These are phyloP conservation scores for Rhizopogon vinicolor DNA, from an alignment of 768 basidiomycete species.

Conservation along the genomic window DNA sequence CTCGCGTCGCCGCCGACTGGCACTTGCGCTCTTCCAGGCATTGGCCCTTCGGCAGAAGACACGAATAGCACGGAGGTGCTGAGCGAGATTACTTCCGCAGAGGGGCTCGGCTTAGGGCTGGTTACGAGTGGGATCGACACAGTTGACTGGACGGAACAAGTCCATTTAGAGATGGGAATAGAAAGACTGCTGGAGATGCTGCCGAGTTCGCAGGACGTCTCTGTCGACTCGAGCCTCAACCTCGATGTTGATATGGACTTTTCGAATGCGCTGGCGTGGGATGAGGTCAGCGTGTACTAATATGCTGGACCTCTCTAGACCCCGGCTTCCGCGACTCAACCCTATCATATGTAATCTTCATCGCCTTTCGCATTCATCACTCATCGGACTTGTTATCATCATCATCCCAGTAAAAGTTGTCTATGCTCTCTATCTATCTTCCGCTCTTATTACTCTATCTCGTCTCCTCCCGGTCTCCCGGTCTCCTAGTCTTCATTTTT, in stretches of 20 bases:
- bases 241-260: slow-evolving; percentile 24
- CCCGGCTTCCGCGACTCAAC: slow-evolving; percentile 3
- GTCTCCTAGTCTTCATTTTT: neutral
- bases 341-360: slow-evolving; percentile 4
- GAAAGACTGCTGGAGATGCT: slow-evolving; percentile 56
- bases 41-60: slow-evolving; percentile 29
- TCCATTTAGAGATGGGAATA: slow-evolving; percentile 48
- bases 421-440: slow-evolving; percentile 17
- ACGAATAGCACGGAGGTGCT: slow-evolving; percentile 19
- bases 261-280: slow-evolving; percentile 22
- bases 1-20: slow-evolving; percentile 29
- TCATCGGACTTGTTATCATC: slow-evolving; percentile 13
- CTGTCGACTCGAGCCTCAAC: slow-evolving; percentile 16
- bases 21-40: slow-evolving; percentile 26
- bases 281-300: slow-evolving; percentile 24
- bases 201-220: slow-evolving; percentile 30
- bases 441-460: slow-evolving; percentile 22
- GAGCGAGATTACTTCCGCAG: slow-evolving; percentile 4
- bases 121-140: slow-evolving; percentile 13
- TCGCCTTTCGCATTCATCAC: slow-evolving; percentile 9
- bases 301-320: neutral
- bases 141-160: slow-evolving; percentile 23
- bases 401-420: slow-evolving; percentile 12
- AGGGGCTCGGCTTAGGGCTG: slow-evolving; percentile 16
- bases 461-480: slow-evolving; percentile 5